Evolutionary conservation across 139 green algal genomes (phyloP), one percentile per base, ranked within the genome.

Genomic region (Coccomyxa sp.): DNA sequence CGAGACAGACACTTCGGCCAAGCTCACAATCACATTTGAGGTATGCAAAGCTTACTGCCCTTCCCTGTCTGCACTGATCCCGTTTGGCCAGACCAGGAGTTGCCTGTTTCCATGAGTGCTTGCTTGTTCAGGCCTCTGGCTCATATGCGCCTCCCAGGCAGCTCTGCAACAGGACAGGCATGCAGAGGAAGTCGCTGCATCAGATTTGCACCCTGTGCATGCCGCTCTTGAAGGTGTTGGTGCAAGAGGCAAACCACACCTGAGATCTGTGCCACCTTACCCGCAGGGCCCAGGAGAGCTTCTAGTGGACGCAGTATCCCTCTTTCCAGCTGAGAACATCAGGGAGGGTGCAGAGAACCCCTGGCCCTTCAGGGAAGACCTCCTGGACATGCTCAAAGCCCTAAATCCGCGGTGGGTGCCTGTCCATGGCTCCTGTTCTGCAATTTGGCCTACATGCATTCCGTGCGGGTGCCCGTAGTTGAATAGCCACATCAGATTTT

Each of bases 281-380:
- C 70, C 82, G 37, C 16, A 82, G 22, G 76, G 80, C 0, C 36
- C 69, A 7, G 83, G 70, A 10, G 39, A 27, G 6, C 29, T 88
- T 9, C 44, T 79, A 0, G 18, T 88, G 29, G 76, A 80, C 55
- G 68, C 70, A 31, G 77, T 87, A 31, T 83, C 76, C 27, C 74
- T 87, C 39, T 81, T 83, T 7, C 83, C 83, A 40, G 81, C 44
- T 12, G 80, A 83, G 22, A 87, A 87, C 37, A 70, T 85, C 35
- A 18, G 37, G n/a, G 39, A 34, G 2, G 77, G 80, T n/a, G n/a
- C 64, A 64, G 33, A 75, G 35, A 84, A 87, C 74, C 83, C 82
- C 39, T 86, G 78, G 78, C 82, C 83, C 33, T 87, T 87, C 80
- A 58, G 83, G 0, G 16, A 36, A 6, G 83, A 87, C 74, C 74